Evolutionary conservation across 208 protist genomes (phyloP).

Genomic region (Leishmania guyanensis): DNA sequence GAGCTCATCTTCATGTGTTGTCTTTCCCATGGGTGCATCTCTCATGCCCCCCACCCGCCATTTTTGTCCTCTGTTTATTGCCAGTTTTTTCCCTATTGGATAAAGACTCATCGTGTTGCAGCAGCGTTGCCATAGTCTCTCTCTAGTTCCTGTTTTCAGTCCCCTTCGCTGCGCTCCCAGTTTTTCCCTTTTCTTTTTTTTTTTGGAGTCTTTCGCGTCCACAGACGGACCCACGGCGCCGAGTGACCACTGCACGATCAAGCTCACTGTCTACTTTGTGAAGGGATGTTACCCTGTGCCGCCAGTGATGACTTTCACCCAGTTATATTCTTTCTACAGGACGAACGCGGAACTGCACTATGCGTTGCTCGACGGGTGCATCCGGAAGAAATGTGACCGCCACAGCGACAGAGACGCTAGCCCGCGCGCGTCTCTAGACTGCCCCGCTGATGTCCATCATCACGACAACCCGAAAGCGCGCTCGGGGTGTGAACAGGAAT

Average conservation of each 20-base stretch:
- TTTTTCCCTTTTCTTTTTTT: not conserved
- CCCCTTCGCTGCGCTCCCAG: not conserved
- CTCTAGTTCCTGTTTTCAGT: constrained; percentile 5
- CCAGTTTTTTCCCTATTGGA: not conserved
- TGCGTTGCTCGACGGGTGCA: not conserved
- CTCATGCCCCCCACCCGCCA: not conserved
- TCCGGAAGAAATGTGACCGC: not conserved
- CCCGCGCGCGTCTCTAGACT: not conserved
- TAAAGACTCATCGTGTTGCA: not conserved
- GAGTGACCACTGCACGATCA: not conserved
- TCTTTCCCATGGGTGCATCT: not conserved
- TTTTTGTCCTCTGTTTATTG: not conserved
- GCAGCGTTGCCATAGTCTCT: not conserved
- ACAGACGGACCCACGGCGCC: not conserved
- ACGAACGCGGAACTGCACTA: not conserved
- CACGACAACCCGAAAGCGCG: not conserved
- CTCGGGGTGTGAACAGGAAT: no score
- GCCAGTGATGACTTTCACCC: not conserved
- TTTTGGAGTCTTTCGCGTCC: not conserved
- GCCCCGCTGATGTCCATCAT: not conserved
- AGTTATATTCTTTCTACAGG: not conserved
- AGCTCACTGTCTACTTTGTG: not conserved
- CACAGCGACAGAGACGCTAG: not conserved
- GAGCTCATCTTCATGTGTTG: not conserved
- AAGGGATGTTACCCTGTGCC: not conserved